These are phyloP conservation scores for Cladosporium austrohemisphaericum DNA, from an alignment of 2,329 filamentous ascomycete species.

Conservation along the genomic window DNA sequence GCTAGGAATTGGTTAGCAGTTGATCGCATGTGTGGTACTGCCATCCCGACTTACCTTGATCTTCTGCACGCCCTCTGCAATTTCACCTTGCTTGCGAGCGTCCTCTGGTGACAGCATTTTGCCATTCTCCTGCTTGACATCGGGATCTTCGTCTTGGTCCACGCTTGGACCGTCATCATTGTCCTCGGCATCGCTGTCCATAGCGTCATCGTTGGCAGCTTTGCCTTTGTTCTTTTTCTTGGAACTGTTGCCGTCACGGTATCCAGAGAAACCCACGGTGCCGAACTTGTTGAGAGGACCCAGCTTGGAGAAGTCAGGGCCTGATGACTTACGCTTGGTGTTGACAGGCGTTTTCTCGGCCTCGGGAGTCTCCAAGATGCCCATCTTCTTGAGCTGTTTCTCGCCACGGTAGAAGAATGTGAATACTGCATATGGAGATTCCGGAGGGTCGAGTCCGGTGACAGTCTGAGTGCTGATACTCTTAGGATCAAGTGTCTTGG, in stretches of 20 bases:
- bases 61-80: constrained; percentile 75
- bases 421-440: constrained; percentile 93
- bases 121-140: constrained; percentile 59
- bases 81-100: constrained; percentile 65
- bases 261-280: constrained; percentile 84
- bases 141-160: constrained; percentile 63
- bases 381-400: constrained; percentile 94
- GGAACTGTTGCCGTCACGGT: constrained; percentile 52
- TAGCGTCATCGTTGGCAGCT: constrained; percentile 55
- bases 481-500: constrained; percentile 92
- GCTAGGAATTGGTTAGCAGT: constrained; percentile 46
- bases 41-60: constrained; percentile 62
- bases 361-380: constrained; percentile 65
- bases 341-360: constrained; percentile 53
- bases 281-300: constrained; percentile 81
- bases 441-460: constrained; percentile 93
- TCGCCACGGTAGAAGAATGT: constrained; percentile 97
- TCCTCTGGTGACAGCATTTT: constrained; percentile 63
- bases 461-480: constrained; percentile 98
- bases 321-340: constrained; percentile 73
- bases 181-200: constrained; percentile 74
- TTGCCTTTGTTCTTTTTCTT: constrained; percentile 55
- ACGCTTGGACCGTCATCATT: constrained; percentile 57
- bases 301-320: constrained; percentile 79
- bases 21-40: not conserved